phyloP scores from a whole-genome alignment of 2,329 filamentous ascomycete genomes.

The Talaromyces verruculosus region DNA sequence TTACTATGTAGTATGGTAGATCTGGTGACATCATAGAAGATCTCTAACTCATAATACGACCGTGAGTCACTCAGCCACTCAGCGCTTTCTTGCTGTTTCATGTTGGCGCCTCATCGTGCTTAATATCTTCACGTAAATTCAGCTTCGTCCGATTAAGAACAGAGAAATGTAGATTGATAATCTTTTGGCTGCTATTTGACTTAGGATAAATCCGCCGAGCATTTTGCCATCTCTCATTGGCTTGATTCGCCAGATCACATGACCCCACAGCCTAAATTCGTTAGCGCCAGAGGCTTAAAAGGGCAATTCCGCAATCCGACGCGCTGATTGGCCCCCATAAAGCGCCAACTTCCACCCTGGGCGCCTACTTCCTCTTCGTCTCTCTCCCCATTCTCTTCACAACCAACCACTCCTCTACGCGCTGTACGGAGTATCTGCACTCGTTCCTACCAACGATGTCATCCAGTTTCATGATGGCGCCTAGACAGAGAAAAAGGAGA shows the following conservation, averaged over 20 bases:
- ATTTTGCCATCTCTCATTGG: not conserved
- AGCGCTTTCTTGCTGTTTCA: slow-evolving; percentile 9
- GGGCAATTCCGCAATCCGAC: not conserved
- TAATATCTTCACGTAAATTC: not conserved
- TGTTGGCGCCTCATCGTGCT: not conserved
- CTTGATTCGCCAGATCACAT: not conserved
- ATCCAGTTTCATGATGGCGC: slow-evolving; percentile 19
- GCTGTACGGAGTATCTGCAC: not conserved
- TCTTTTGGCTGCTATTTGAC: not conserved
- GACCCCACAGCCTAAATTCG: not conserved
- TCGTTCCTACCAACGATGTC: slow-evolving; percentile 11
- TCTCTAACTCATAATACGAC: not conserved
- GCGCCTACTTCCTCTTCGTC: slow-evolving; percentile 12
- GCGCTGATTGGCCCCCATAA: slow-evolving; percentile 4
- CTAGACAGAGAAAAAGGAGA: not conserved
- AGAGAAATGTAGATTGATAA: not conserved
- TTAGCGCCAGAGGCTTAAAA: not conserved
- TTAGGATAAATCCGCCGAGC: not conserved
- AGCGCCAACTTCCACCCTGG: slow-evolving; percentile 10
- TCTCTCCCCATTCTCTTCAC: slow-evolving; percentile 2
- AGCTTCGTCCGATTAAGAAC: not conserved
- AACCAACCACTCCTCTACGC: slow-evolving; percentile 18
- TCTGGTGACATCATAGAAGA: not conserved
- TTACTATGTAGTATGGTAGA: too few species aligned
- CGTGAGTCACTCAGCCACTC: not conserved